phyloP scores from a whole-genome alignment of 345 rosid species.

The Stellera chamaejasme region DNA sequence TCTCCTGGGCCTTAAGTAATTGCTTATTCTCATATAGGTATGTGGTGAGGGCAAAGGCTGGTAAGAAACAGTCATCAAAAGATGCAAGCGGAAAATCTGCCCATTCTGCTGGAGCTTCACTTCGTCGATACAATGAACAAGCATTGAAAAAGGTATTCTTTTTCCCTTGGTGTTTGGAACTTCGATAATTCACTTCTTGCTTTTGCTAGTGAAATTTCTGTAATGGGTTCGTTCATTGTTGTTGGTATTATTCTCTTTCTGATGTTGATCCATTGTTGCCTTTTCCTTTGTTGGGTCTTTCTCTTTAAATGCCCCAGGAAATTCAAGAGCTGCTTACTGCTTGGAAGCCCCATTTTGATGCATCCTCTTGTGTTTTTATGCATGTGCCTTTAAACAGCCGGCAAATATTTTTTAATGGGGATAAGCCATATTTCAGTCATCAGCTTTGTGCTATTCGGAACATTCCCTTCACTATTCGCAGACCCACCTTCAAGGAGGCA shows the following conservation, averaged over 20 bases:
- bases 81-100: constrained; percentile 75
- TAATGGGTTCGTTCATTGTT: not conserved
- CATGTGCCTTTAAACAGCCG: constrained; percentile 84
- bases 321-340: constrained; percentile 74
- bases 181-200: not conserved
- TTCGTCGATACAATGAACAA: constrained; percentile 88
- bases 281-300: constrained; percentile 7
- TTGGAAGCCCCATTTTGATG: constrained; percentile 94
- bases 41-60: constrained; percentile 97
- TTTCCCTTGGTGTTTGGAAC: too few species aligned
- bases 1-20: not conserved
- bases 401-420: constrained; percentile 60
- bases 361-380: constrained; percentile 56
- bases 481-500: constrained; percentile 92
- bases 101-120: constrained; percentile 96
- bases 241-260: constrained; percentile 8
- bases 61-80: constrained; percentile 89
- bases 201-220: not conserved
- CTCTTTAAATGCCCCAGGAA: constrained; percentile 42
- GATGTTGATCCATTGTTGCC: not conserved
- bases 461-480: constrained; percentile 57
- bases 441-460: constrained; percentile 40
- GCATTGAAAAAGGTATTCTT: constrained; percentile 79
- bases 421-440: constrained; percentile 58
- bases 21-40: constrained; percentile 41